Percentiles rank a stretch among this genome's conserved stretches.
Conservation (phyloP, 78 protist species). For the Goniomonas avonlea region DNA sequence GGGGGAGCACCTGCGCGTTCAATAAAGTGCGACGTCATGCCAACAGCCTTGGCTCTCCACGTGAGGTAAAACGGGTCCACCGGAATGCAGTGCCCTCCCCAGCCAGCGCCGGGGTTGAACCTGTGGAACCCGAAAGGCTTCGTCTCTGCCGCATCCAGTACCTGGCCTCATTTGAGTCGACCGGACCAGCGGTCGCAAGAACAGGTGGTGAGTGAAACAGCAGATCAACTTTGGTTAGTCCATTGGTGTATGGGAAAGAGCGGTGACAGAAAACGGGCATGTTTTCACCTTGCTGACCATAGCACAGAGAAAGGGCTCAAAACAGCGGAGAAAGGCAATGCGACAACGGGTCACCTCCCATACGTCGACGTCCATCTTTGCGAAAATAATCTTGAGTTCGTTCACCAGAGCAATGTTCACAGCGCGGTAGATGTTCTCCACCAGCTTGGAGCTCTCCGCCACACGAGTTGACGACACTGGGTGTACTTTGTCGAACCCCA, state of each 20-base stretch:
- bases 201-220: too few relatives aligned
- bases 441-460: neutral
- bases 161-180: neutral
- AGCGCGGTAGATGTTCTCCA: neutral
- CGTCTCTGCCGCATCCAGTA: neutral
- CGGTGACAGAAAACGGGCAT: too few relatives aligned
- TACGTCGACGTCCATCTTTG: too few relatives aligned
- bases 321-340: too few relatives aligned
- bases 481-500: neutral
- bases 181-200: too few relatives aligned
- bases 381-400: neutral
- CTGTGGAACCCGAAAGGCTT: slow-evolving; percentile 5
- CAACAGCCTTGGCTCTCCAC: neutral
- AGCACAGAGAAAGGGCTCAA: too few relatives aligned
- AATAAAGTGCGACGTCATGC: neutral
- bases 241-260: too few relatives aligned
- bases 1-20: neutral
- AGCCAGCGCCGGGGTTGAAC: neutral
- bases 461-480: neutral
- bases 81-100: slow-evolving; percentile 16
- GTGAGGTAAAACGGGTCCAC: slow-evolving; percentile 10
- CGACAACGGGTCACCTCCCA: too few relatives aligned
- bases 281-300: too few relatives aligned
- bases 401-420: neutral
- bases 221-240: too few relatives aligned